Evolutionary conservation across 345 rosid genomes (phyloP), one percentile per base, ranked within the genome.

Genomic region (Nasturtium officinale): DNA sequence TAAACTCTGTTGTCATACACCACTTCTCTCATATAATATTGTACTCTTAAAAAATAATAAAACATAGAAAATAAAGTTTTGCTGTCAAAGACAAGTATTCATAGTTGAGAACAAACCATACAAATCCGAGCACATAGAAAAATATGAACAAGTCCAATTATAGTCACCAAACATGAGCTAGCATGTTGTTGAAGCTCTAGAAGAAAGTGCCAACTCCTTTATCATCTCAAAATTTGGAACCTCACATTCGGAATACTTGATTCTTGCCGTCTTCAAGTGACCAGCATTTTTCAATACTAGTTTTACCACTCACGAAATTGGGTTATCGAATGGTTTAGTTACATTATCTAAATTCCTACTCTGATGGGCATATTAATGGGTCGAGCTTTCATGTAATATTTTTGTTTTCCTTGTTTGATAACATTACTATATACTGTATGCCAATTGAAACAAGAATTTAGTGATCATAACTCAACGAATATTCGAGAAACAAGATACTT

Each of bases 111-210:
- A 52, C 17, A 38, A 68, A 67, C 20, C 29, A 67, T 11, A 3
- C 51, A 17, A 37, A 25, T 37, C 25, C 16, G 5, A 38, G 50
- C 61, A 37, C 32, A 37, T 6, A 25, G 25, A 35, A 23, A 38
- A 52, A 23, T 3, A 38, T n/a, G 35, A 66, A 51, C 11, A 25
- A 52, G 17, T 8, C 23, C 6, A 9, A 5, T 21, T 33, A 21
- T 35, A 51, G 5, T 13, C 9, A 23, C 56, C 12, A 45, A 69
- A 69, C 12, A 45, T 23, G 47, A 69, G 65, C 32, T 69, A 47
- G 56, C 65, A 69, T 20, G 25, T 10, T 9, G 46, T 7, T 21
- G 65, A 69, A 69, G 74, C 74, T 69, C 74, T 45, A 30, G 74
- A 23, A 57, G 74, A 45, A 45, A 9, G 47, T 15, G 46, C 55